Percentiles rank a stretch among this genome's conserved stretches.
Conservation (phyloP, 1,139 yeast genomes). For the Hyphopichia wangnamkhiaoensis region DNA sequence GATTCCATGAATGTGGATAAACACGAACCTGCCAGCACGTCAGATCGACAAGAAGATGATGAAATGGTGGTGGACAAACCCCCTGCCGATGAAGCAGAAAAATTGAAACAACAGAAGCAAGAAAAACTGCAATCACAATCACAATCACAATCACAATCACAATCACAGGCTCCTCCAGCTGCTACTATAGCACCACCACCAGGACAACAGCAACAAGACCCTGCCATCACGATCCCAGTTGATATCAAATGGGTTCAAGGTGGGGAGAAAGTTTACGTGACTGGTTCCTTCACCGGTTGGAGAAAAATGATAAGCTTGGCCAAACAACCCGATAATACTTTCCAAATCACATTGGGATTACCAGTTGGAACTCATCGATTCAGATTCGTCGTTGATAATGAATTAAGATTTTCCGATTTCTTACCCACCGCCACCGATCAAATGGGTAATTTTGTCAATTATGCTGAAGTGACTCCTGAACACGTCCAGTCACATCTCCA, state of each 20-base stretch:
- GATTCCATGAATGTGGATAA: slow-evolving; percentile 41
- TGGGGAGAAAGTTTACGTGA: slow-evolving; percentile 74
- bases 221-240: slow-evolving; percentile 60
- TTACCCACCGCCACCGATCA: slow-evolving; percentile 54
- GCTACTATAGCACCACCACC: slow-evolving; percentile 13
- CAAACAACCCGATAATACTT: slow-evolving; percentile 46
- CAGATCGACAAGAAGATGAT: slow-evolving; percentile 10
- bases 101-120: slow-evolving; percentile 13
- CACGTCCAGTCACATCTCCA: slow-evolving; percentile 32
- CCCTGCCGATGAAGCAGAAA: slow-evolving; percentile 7
- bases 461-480: slow-evolving; percentile 50
- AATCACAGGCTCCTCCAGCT: no score
- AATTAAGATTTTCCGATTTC: slow-evolving; percentile 46
- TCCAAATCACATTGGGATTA: slow-evolving; percentile 43
- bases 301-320: slow-evolving; percentile 53
- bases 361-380: slow-evolving; percentile 52
- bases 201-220: slow-evolving; percentile 15
- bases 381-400: slow-evolving; percentile 50
- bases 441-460: slow-evolving; percentile 53
- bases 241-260: slow-evolving; percentile 94
- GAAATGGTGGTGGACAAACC: slow-evolving; percentile 24
- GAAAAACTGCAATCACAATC: slow-evolving; percentile 12
- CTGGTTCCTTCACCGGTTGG: slow-evolving; percentile 54
- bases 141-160: slow-evolving; percentile 8
- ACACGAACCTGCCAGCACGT: slow-evolving; percentile 6